Conservation (phyloP, 768 basidiomycete genomes). For the Tylopilus sp. region DNA sequence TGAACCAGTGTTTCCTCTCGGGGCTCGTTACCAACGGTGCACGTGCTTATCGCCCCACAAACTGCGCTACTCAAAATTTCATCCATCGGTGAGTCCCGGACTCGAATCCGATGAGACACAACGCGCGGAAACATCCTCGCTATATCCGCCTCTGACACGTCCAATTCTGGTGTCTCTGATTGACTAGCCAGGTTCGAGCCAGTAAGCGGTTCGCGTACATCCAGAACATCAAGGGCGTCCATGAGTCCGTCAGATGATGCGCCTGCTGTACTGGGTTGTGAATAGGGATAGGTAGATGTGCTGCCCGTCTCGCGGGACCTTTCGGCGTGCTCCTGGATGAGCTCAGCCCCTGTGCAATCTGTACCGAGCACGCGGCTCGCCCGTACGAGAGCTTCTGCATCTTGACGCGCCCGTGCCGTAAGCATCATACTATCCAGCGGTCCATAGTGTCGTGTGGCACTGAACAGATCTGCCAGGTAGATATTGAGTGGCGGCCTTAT, state of each 20-base stretch:
- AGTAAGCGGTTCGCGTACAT: conserved; percentile 1
- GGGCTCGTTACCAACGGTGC: conserved; percentile 15
- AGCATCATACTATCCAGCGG: conserved; percentile 67
- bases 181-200: conserved; percentile 4
- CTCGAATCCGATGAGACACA: conserved; percentile 70
- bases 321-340: conserved; percentile 37
- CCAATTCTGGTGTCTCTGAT: conserved; percentile 36
- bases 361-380: conserved; percentile 65
- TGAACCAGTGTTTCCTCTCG: conserved; percentile 8
- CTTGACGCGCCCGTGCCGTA: conserved; percentile 54
- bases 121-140: conserved; percentile 71
- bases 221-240: conserved; percentile 15
- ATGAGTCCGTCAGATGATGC: conserved; percentile 23
- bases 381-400: conserved; percentile 63
- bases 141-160: conserved; percentile 72
- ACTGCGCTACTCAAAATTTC: conserved; percentile 64
- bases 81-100: conserved; percentile 66
- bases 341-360: conserved; percentile 58
- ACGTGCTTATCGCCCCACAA: conserved; percentile 50
- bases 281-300: conserved; percentile 16
- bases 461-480: conserved; percentile 73
- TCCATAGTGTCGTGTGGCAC: conserved; percentile 69
- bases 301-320: conserved; percentile 18
- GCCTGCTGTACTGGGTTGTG: conserved; percentile 15
- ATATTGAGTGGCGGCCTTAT: conserved; percentile 51